These are phyloP conservation scores for Phytophthora citrophthora DNA, from an alignment of 352 stramenopile species.

Conservation along the genomic window DNA sequence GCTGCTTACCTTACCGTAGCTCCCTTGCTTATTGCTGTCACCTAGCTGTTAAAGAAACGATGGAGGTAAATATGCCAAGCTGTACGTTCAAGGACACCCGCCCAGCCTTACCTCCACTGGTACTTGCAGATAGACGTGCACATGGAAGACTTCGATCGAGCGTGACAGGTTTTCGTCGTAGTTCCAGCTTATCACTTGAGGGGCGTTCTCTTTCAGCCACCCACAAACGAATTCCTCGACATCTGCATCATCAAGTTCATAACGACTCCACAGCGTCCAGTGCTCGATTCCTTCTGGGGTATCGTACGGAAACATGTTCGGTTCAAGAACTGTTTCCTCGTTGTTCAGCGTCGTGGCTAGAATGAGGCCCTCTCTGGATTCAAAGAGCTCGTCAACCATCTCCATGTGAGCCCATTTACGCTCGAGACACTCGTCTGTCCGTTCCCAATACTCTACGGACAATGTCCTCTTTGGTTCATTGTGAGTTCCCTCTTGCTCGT, in stretches of 20 bases:
- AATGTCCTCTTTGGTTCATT: conserved; percentile 43
- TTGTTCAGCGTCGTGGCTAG: conserved; percentile 66
- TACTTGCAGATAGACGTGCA: conserved; percentile 80
- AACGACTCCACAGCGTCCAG: conserved; percentile 82
- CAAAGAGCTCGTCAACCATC: conserved; percentile 66
- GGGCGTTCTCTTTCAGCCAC: conserved; percentile 74
- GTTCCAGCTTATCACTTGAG: conserved; percentile 76
- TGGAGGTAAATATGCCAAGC: not conserved
- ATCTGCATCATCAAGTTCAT: conserved; percentile 64
- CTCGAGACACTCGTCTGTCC: conserved; percentile 82
- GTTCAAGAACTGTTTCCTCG: conserved; percentile 70
- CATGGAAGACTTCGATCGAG: conserved; percentile 89
- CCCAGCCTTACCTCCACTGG: not conserved
- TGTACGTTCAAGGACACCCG: too few species aligned
- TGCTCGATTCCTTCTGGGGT: conserved; percentile 80
- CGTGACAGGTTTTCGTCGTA: conserved; percentile 87
- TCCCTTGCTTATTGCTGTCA: too few species aligned
- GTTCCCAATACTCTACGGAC: conserved; percentile 80
- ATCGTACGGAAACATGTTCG: conserved; percentile 89
- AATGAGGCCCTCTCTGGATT: conserved; percentile 71
- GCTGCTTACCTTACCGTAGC: too few species aligned
- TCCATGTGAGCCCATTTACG: conserved; percentile 86
- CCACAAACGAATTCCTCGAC: conserved; percentile 80
- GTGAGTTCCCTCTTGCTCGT: not conserved
- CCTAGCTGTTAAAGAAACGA: not conserved